A percentile compares a stretch with the other conserved stretches of the same genome.
These are phyloP conservation scores for Exophiala lecanii-corni DNA, from an alignment of 2,329 filamentous ascomycete species.

Conservation along the genomic window DNA sequence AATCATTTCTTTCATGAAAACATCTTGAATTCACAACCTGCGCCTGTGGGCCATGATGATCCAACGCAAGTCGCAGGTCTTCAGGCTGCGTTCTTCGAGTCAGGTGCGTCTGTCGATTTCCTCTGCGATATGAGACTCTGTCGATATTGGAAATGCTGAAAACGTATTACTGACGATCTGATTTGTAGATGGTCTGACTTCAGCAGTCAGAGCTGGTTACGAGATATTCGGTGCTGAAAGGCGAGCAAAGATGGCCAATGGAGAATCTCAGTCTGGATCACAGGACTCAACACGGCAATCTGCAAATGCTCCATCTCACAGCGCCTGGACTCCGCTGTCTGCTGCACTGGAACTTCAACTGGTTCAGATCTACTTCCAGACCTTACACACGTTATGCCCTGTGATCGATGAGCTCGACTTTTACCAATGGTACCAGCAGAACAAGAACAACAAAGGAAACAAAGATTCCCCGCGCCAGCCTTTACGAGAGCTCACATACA, in stretches of 20 bases:
- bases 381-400: conserved; percentile 3
- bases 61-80: no score
- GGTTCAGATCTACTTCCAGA: conserved; percentile 5
- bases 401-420: conserved; percentile 1
- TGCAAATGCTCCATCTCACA: no score
- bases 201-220: not conserved
- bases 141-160: not conserved
- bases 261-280: no score
- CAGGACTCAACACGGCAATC: no score
- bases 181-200: not conserved
- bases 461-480: not conserved
- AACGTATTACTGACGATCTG: not conserved
- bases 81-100: not conserved
- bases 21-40: not conserved
- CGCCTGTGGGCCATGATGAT: not conserved
- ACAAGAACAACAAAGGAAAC: not conserved
- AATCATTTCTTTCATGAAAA: not conserved
- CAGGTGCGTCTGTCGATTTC: not conserved
- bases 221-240: no score
- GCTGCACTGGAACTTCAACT: conserved; percentile 1
- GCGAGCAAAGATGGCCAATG: no score
- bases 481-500: not conserved
- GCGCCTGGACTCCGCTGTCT: not conserved
- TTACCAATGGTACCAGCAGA: not conserved
- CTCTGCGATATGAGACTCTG: not conserved